phyloP scores from a whole-genome alignment of 345 rosid species.

The rapeseed (Brassica napus) region Da-Ae NC_063449.1:47941001-47941500 shows the following conservation, averaged over 20 bases:
- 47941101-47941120: background rate
- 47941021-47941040: no score
- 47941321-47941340: constrained; percentile 94
- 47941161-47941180: no score
- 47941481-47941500: constrained; percentile 66
- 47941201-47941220: no score
- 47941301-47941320: constrained; percentile 84
- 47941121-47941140: no score
- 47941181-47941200: no score
- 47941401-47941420: no score
- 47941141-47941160: no score
- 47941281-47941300: constrained; percentile 65
- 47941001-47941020: constrained; percentile 50
- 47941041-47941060: no score
- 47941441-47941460: background rate
- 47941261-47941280: background rate
- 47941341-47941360: constrained; percentile 84
- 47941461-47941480: constrained; percentile 18
- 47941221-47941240: no score
- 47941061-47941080: background rate
- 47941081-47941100: background rate
- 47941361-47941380: constrained; percentile 99
- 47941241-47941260: no score
- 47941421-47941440: background rate
- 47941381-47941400: background rate